A percentile compares a stretch with the other conserved stretches of the same genome.
Conservation (phyloP, 1,284 basidiomycete genomes). For the Entoloma clypeatum region DNA sequence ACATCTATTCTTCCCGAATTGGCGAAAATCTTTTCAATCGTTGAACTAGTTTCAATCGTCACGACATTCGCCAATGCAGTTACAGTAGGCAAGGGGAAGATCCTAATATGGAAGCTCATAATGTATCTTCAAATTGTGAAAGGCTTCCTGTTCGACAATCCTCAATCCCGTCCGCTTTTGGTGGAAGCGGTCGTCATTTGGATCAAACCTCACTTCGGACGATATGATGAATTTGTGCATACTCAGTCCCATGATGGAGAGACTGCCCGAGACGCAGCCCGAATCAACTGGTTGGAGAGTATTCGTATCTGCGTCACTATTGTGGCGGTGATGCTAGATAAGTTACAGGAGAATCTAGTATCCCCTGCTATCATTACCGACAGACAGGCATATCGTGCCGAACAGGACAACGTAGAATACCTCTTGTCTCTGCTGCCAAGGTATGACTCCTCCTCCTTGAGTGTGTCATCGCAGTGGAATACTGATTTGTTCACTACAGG, state of each 20-base stretch:
- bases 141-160: constrained; percentile 82
- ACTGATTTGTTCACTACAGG: constrained; percentile 40
- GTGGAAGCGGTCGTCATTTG: constrained; percentile 88
- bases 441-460: constrained; percentile 37
- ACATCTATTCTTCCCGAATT: constrained; percentile 90
- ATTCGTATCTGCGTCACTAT: constrained; percentile 82
- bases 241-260: constrained; percentile 63
- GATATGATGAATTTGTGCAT: constrained; percentile 78
- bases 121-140: constrained; percentile 92
- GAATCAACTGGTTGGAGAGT: constrained; percentile 89
- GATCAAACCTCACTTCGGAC: constrained; percentile 95
- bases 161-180: constrained; percentile 74
- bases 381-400: constrained; percentile 62
- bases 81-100: constrained; percentile 76
- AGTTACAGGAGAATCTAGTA: constrained; percentile 78
- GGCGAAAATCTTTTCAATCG: constrained; percentile 71
- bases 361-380: constrained; percentile 63
- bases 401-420: constrained; percentile 93
- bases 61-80: constrained; percentile 88
- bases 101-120: constrained; percentile 90
- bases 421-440: constrained; percentile 83
- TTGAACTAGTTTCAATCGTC: constrained; percentile 82
- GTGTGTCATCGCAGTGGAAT: not conserved
- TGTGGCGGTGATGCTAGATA: constrained; percentile 88
- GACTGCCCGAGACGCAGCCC: constrained; percentile 61